These are phyloP conservation scores for Puya raimondii DNA, from an alignment of 176 grass and related monocot genomes.

Conservation along the genomic window DNA sequence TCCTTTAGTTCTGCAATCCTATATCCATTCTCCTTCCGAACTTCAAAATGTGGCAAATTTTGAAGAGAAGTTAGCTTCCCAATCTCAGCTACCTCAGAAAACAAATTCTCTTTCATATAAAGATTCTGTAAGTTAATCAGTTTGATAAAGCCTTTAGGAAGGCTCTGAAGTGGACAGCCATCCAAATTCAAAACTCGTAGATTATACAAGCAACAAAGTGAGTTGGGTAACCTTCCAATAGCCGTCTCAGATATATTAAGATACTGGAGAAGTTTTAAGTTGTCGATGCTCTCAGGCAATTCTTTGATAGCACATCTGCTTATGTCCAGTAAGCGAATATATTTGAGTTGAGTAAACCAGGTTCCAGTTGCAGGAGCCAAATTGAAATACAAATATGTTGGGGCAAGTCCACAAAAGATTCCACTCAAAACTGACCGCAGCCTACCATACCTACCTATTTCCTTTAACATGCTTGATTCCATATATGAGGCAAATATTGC, in stretches of 20 bases:
- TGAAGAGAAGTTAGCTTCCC: constrained; percentile 28
- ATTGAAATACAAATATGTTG: neutral
- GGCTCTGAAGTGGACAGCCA: neutral
- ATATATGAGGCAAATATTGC: neutral
- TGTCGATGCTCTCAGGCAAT: constrained; percentile 19
- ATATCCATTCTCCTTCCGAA: constrained; percentile 8
- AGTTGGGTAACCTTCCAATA: constrained; percentile 14
- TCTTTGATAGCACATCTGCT: neutral
- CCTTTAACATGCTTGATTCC: neutral
- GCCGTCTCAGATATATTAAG: constrained; percentile 7
- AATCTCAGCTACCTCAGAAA: constrained; percentile 28
- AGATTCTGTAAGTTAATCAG: constrained; percentile 14
- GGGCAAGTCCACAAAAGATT: too few species aligned
- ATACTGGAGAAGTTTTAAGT: constrained; percentile 15
- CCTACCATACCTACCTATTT: neutral
- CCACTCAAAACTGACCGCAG: neutral
- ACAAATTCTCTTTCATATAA: neutral
- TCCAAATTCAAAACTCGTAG: constrained; percentile 9
- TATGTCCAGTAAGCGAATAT: constrained; percentile 11
- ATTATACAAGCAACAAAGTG: constrained; percentile 15
- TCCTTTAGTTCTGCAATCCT: constrained; percentile 15
- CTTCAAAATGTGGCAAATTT: neutral
- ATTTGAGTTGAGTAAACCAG: neutral
- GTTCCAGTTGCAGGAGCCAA: neutral
- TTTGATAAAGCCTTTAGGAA: neutral